Evolutionary conservation across 2,329 filamentous ascomycete genomes (phyloP), one percentile per base, ranked within the genome.

Genomic region (Teratosphaeria viscida): DNA sequence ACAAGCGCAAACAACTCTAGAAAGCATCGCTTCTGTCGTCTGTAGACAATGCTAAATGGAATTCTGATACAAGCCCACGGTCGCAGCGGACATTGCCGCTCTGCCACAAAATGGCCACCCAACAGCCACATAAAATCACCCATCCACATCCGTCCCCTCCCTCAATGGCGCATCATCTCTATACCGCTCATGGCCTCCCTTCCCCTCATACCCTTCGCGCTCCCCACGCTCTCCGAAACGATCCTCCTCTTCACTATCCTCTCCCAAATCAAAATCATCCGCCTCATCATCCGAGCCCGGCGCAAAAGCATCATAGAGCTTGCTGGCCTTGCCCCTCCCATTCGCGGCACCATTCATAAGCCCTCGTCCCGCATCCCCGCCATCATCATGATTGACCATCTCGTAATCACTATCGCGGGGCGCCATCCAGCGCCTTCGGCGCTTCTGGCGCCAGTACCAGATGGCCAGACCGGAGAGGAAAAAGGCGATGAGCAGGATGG

Each of bases 291-390:
- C 92, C 57, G 91, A 27, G 4, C 55, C 92, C 16, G 90, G 92
- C 0, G 94, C 94, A 79, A 99, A 99, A 4, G 94, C 94, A 78
- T 99, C 94, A 73, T 99, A 99, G 53, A 99, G 77, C 77, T 97
- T 92, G 32, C 92, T 91, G 2, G 90, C 94, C 23, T 90, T 78
- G 64, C 78, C 72, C 75, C 81, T 66, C 64, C 76, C 78, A 74
- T 60, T 74, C 73, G 70, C 71, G 66, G 27, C 43, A 12, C 56
- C 65, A 35, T 71, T 62, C 58, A 72, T 61, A 14, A 26, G 43
- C 11, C 37, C 52, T 12, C 27, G n/a, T 7, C 37, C 34, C 70
- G 29, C 81, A 79, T 65, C 86, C 79, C 16, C 81, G 79, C 32
- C 81, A 79, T 66, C 85, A 23, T 90, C 88, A 59, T 92, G 88